Conservation (phyloP, 306 rosid genomes). For the Cucumis melo region DNA sequence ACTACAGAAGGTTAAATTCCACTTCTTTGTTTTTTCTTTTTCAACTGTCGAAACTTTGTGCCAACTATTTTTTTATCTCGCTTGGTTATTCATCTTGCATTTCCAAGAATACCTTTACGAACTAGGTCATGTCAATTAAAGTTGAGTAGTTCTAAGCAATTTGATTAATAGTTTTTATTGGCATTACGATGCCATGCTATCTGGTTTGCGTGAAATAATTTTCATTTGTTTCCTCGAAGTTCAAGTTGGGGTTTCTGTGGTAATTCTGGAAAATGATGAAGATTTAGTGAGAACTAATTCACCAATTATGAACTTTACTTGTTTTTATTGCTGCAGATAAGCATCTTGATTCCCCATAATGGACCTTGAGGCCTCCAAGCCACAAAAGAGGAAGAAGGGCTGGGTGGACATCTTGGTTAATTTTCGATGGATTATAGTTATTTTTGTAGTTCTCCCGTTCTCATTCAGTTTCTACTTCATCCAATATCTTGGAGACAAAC, state of each 20-base stretch:
- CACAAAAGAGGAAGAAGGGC: conserved; percentile 81
- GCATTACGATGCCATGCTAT: background rate
- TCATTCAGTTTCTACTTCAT: conserved; percentile 77
- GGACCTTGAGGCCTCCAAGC: conserved; percentile 83
- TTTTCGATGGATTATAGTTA: conserved; percentile 81
- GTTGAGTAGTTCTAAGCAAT: background rate
- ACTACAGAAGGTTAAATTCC: background rate
- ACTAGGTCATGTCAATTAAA: background rate
- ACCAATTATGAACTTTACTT: background rate
- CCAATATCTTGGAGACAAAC: conserved; percentile 74
- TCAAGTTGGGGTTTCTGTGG: background rate
- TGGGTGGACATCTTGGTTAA: conserved; percentile 75
- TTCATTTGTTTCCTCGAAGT: background rate
- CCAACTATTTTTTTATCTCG: background rate
- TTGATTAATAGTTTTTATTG: background rate
- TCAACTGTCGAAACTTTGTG: background rate
- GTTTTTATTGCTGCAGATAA: conserved; percentile 7
- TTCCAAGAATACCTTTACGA: background rate
- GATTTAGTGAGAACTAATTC: background rate
- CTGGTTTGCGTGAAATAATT: background rate
- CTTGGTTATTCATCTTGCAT: background rate
- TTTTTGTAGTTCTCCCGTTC: conserved; percentile 86
- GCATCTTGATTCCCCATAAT: conserved; percentile 16
- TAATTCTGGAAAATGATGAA: background rate
- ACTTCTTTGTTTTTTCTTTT: background rate